These are phyloP conservation scores for Coemansia sp. DNA, from an alignment of 192 early-diverging fungal genomes.

Conservation along the genomic window DNA sequence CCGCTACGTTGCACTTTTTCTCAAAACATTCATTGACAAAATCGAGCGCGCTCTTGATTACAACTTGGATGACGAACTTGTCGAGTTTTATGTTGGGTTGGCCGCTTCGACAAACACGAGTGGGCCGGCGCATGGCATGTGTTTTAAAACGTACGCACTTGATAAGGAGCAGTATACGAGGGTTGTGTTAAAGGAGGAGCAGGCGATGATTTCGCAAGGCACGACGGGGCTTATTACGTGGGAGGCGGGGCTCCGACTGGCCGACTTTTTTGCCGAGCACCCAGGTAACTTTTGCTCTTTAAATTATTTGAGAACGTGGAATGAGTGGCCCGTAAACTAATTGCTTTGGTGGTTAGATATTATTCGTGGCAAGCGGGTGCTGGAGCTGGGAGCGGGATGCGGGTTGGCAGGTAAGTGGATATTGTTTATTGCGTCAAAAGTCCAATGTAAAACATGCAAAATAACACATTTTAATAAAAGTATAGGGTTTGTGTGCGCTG, in stretches of 20 bases:
- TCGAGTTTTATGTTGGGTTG: conserved; percentile 45
- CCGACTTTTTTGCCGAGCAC: conserved; percentile 55
- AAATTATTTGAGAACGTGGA: not conserved
- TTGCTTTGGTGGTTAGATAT: conserved; percentile 27
- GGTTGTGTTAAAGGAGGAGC: conserved; percentile 56
- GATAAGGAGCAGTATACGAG: conserved; percentile 46
- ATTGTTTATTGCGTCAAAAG: not conserved
- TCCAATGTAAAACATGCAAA: not conserved
- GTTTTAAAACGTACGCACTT: conserved; percentile 51
- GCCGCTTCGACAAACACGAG: conserved; percentile 24
- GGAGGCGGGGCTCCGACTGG: conserved; percentile 60
- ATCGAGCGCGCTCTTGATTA: conserved; percentile 34
- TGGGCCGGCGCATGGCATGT: conserved; percentile 18
- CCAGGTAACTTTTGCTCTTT: conserved; percentile 27
- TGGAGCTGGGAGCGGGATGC: conserved; percentile 52
- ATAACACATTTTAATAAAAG: not conserved
- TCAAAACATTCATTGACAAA: conserved; percentile 42
- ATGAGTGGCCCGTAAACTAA: not conserved
- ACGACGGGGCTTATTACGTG: conserved; percentile 66
- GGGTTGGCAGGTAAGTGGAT: conserved; percentile 39
- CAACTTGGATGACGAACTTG: conserved; percentile 44
- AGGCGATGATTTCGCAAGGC: conserved; percentile 57
- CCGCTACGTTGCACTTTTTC: conserved; percentile 42
- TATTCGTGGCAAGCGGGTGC: conserved; percentile 39
- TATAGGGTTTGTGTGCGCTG: conserved; percentile 51